phyloP scores from a whole-genome alignment of 768 basidiomycete genomes.

The Leucocoprinus sp. region DNA sequence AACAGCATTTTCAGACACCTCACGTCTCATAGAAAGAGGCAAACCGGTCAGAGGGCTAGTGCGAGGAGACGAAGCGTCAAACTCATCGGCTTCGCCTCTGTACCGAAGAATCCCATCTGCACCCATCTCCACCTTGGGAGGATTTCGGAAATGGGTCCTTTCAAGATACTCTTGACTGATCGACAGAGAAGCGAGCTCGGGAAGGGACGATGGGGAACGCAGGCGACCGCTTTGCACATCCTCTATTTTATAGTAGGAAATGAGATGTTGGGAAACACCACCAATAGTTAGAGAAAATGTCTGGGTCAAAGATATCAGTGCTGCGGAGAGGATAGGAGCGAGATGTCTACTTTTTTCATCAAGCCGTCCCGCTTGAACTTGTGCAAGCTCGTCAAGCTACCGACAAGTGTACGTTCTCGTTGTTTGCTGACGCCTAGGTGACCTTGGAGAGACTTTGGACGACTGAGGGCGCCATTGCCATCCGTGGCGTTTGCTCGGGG shows the following conservation, averaged over 20 bases:
- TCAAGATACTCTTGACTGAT: slow-evolving; percentile 86
- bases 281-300: slow-evolving; percentile 86
- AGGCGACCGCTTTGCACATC: slow-evolving; percentile 88
- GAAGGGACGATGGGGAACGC: slow-evolving; percentile 78
- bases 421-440: slow-evolving; percentile 54
- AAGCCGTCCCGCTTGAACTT: slow-evolving; percentile 90
- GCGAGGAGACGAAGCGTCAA: slow-evolving; percentile 37
- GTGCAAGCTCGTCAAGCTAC: slow-evolving; percentile 87
- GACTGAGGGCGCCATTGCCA: slow-evolving; percentile 43
- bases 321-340: slow-evolving; percentile 5
- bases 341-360: slow-evolving; percentile 83
- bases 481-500: slow-evolving; percentile 20
- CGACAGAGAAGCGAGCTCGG: slow-evolving; percentile 79
- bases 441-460: slow-evolving; percentile 45
- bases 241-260: slow-evolving; percentile 90
- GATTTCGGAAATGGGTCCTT: slow-evolving; percentile 85
- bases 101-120: slow-evolving; percentile 78
- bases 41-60: slow-evolving; percentile 24
- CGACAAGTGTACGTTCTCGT: slow-evolving; percentile 76
- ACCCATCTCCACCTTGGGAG: slow-evolving; percentile 82
- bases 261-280: slow-evolving; percentile 84
- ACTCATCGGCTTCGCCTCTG: slow-evolving; percentile 75
- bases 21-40: slow-evolving; percentile 39
- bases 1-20: slow-evolving; percentile 23
- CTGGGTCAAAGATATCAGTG: slow-evolving; percentile 29